A percentile compares a stretch with the other conserved stretches of the same genome.
Evolutionary conservation across 108 stramenopile species (phyloP).

Genomic region (Conticribra guillardii): DNA sequence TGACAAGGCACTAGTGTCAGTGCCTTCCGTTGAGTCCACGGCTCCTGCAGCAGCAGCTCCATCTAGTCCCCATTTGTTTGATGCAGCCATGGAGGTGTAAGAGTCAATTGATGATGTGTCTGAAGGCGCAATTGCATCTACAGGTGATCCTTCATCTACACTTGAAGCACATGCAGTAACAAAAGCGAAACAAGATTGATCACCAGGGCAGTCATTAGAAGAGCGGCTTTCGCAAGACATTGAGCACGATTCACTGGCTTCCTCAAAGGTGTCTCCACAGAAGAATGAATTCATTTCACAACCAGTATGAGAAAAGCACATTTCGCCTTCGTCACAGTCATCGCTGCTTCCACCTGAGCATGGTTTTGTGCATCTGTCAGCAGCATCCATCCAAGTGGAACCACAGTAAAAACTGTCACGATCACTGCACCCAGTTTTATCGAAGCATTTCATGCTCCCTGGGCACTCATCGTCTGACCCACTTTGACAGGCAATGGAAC

Average conservation of each 20-base stretch:
- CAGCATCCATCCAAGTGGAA: slow-evolving; percentile 31
- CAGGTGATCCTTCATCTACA: background rate
- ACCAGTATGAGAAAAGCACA: slow-evolving; percentile 43
- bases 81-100: background rate
- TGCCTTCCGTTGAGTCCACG: no score
- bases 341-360: slow-evolving; percentile 42
- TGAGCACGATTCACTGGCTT: slow-evolving; percentile 32
- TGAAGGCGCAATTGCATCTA: background rate
- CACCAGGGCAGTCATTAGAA: slow-evolving; percentile 30
- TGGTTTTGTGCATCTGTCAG: slow-evolving; percentile 28
- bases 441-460: slow-evolving; percentile 35
- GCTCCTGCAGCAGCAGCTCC: slow-evolving; percentile 12
- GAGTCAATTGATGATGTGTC: background rate
- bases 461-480: slow-evolving; percentile 41
- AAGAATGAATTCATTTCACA: slow-evolving; percentile 38
- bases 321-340: slow-evolving; percentile 31
- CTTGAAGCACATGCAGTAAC: slow-evolving; percentile 26
- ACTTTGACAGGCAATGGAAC: slow-evolving; percentile 40
- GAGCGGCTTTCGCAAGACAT: slow-evolving; percentile 19
- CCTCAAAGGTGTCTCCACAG: slow-evolving; percentile 34
- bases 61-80: background rate
- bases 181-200: slow-evolving; percentile 39
- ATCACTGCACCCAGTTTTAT: slow-evolving; percentile 37
- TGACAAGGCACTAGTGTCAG: no score
- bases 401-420: slow-evolving; percentile 45